These are phyloP conservation scores for Cladophialophora carrionii DNA, from an alignment of 2,329 filamentous ascomycete species.

Conservation along the genomic window DNA sequence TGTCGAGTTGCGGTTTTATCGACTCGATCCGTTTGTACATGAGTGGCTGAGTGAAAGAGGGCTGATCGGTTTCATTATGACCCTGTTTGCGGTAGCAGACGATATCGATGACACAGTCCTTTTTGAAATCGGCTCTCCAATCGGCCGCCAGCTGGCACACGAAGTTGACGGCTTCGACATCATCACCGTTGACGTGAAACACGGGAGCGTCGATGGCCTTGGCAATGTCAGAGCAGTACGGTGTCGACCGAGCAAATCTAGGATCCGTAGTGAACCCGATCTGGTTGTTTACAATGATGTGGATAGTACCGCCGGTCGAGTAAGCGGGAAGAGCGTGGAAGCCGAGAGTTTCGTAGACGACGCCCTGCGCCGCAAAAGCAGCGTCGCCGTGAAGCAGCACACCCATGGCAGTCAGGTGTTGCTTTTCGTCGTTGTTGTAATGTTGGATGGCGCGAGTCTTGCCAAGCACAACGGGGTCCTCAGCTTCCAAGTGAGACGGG, in stretches of 20 bases:
- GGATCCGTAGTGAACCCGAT: slow-evolving; percentile 99
- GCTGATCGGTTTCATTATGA: slow-evolving; percentile 99
- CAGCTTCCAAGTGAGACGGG: slow-evolving; percentile 95
- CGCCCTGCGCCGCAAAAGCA: slow-evolving; percentile 92
- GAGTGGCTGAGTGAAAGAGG: slow-evolving; percentile 97
- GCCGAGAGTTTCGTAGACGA: slow-evolving; percentile 97
- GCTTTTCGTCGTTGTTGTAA: slow-evolving; percentile 95
- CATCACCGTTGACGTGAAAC: slow-evolving; percentile 98
- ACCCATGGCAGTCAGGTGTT: slow-evolving; percentile 88
- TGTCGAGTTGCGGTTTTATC: slow-evolving; percentile 82
- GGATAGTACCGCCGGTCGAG: slow-evolving; percentile 95
- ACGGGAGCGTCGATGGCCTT: slow-evolving; percentile 98
- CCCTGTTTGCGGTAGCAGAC: slow-evolving; percentile 99
- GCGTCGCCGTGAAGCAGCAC: slow-evolving; percentile 96
- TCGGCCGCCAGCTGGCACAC: slow-evolving; percentile 96
- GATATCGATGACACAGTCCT: slow-evolving; percentile 95
- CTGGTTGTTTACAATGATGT: slow-evolving; percentile 99
- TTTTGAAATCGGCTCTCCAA: slow-evolving; percentile 98
- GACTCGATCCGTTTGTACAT: slow-evolving; percentile 98
- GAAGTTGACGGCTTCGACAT: slow-evolving; percentile 97
- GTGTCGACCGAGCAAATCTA: slow-evolving; percentile 93
- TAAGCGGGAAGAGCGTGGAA: slow-evolving; percentile 96
- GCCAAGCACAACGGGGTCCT: slow-evolving; percentile 95
- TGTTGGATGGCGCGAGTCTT: slow-evolving; percentile 98
- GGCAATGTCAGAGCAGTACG: slow-evolving; percentile 98